phyloP scores from a whole-genome alignment of 352 stramenopile species.

The Globisporangium paddicum region DNA sequence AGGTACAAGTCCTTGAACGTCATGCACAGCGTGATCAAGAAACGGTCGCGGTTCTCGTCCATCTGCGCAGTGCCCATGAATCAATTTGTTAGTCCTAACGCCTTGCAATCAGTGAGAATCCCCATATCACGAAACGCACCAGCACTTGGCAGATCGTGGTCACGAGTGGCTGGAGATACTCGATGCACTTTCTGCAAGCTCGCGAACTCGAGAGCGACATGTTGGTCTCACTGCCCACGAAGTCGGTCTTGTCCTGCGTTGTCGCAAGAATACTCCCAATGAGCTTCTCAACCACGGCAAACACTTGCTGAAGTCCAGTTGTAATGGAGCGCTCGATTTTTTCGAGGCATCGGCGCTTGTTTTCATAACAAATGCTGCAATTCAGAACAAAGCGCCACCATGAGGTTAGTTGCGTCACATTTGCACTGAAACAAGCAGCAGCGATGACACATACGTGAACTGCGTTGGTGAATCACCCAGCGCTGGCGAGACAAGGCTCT shows the following conservation, averaged over 20 bases:
- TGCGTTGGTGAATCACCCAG: slow-evolving; percentile 56
- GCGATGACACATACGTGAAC: slow-evolving; percentile 40
- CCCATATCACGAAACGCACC: slow-evolving; percentile 20
- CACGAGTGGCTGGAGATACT: slow-evolving; percentile 71
- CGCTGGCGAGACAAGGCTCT: slow-evolving; percentile 29
- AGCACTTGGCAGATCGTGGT: slow-evolving; percentile 40
- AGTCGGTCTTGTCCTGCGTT: slow-evolving; percentile 71
- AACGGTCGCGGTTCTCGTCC: slow-evolving; percentile 58
- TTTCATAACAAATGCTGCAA: slow-evolving; percentile 71
- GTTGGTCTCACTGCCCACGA: slow-evolving; percentile 66
- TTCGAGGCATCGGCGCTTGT: slow-evolving; percentile 59
- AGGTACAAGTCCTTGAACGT: slow-evolving; percentile 77
- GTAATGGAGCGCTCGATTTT: slow-evolving; percentile 58
- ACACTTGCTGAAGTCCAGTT: slow-evolving; percentile 39
- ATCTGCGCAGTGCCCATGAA: slow-evolving; percentile 20
- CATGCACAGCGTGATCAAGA: slow-evolving; percentile 41
- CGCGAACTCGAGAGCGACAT: slow-evolving; percentile 69
- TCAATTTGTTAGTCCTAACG: neutral
- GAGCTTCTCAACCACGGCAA: slow-evolving; percentile 63
- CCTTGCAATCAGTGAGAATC: neutral
- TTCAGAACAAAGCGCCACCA: neutral
- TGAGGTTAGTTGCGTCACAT: neutral
- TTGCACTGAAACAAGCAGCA: neutral
- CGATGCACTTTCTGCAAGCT: slow-evolving; percentile 60
- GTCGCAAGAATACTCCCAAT: slow-evolving; percentile 39